These are phyloP conservation scores for Suillus decipiens DNA, from an alignment of 768 basidiomycete genomes.

Conservation along the genomic window DNA sequence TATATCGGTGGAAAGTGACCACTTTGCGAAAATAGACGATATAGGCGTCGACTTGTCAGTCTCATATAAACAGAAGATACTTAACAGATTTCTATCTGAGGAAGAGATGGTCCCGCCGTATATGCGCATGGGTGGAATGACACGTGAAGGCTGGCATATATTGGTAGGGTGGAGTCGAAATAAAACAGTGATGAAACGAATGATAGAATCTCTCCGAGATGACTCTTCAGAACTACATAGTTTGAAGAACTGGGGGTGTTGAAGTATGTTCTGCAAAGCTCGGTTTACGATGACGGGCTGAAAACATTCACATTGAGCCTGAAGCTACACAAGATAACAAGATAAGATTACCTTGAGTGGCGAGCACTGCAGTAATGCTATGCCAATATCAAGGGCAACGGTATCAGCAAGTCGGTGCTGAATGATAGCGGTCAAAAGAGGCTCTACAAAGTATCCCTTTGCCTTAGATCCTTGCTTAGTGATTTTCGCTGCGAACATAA, in stretches of 20 bases:
- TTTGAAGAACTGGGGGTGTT: slow-evolving; percentile 63
- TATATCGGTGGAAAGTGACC: slow-evolving; percentile 55
- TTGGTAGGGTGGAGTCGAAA: slow-evolving; percentile 80
- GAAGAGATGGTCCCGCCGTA: slow-evolving; percentile 74
- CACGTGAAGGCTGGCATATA: slow-evolving; percentile 82
- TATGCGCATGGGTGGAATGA: slow-evolving; percentile 72
- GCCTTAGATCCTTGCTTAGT: slow-evolving; percentile 14
- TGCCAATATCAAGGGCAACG: slow-evolving; percentile 45
- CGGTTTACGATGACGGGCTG: slow-evolving; percentile 75
- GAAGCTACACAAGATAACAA: not conserved
- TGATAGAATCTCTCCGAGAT: slow-evolving; percentile 46
- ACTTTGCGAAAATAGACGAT: slow-evolving; percentile 59
- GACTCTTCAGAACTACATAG: slow-evolving; percentile 34
- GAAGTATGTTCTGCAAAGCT: slow-evolving; percentile 72
- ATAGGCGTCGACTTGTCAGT: slow-evolving; percentile 64
- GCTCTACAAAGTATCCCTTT: slow-evolving; percentile 68
- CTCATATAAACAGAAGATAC: slow-evolving; percentile 81
- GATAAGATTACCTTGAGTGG: slow-evolving; percentile 60
- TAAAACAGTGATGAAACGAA: slow-evolving; percentile 59
- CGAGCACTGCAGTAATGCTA: slow-evolving; percentile 39
- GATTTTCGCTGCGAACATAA: slow-evolving; percentile 18
- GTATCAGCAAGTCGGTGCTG: slow-evolving; percentile 56
- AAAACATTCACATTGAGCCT: slow-evolving; percentile 2
- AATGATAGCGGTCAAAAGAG: slow-evolving; percentile 62
- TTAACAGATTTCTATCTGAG: slow-evolving; percentile 67